A percentile compares a stretch with the other conserved stretches of the same genome.
Conservation (phyloP, 2,329 filamentous ascomycete species). For the Exophiala alcalophila region DNA sequence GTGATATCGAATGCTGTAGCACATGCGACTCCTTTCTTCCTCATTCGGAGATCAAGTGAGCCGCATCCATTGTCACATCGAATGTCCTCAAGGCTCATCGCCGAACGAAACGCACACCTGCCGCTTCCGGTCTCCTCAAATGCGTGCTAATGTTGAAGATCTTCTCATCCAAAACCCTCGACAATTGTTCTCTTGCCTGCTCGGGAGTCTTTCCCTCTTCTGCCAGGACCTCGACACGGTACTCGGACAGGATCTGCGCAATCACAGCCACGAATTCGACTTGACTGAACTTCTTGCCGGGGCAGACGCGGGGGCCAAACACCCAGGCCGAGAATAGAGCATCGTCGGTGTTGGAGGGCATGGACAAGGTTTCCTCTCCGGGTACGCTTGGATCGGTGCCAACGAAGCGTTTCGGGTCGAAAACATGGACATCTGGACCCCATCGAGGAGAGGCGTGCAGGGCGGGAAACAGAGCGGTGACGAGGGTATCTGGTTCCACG, state of each 20-base stretch:
- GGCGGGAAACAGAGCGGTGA: slow-evolving; percentile 7
- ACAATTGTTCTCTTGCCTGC: slow-evolving; percentile 13
- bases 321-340: slow-evolving; percentile 19
- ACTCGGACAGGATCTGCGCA: slow-evolving; percentile 10
- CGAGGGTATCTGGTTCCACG: slow-evolving; percentile 15
- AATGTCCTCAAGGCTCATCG: too few relatives aligned
- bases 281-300: slow-evolving; percentile 37
- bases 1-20: too few relatives aligned
- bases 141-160: slow-evolving; percentile 11
- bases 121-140: slow-evolving; percentile 6
- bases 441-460: slow-evolving; percentile 33
- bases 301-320: slow-evolving; percentile 24
- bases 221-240: slow-evolving; percentile 7
- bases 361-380: slow-evolving; percentile 7
- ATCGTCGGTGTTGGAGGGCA: slow-evolving; percentile 9
- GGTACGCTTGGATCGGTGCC: slow-evolving; percentile 1
- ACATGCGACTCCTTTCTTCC: too few relatives aligned
- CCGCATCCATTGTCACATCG: too few relatives aligned
- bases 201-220: slow-evolving; percentile 1
- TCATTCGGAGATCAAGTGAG: too few relatives aligned
- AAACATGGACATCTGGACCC: slow-evolving; percentile 29
- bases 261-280: slow-evolving; percentile 37
- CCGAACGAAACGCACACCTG: slow-evolving; percentile 4
- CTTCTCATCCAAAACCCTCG: slow-evolving; percentile 6
- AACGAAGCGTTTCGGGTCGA: slow-evolving; percentile 35